phyloP scores from a whole-genome alignment of 2,329 filamentous ascomycete species.

The Escovopsis sp. region DNA sequence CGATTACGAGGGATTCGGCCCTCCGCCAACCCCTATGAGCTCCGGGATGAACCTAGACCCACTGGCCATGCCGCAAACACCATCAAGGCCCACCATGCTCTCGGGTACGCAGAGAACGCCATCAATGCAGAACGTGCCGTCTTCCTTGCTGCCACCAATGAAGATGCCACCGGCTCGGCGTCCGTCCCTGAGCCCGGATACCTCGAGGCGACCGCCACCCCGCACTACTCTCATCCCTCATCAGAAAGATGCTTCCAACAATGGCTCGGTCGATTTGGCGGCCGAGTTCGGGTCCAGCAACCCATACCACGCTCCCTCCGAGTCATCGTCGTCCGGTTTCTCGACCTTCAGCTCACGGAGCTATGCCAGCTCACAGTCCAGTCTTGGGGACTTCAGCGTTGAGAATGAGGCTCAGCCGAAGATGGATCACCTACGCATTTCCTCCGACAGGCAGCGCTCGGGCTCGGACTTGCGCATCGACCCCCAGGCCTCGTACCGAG shows the following conservation, averaged over 20 bases:
- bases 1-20: conserved; percentile 43
- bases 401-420: conserved; percentile 32
- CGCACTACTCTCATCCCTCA: conserved; percentile 31
- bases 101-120: conserved; percentile 26
- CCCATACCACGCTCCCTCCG: conserved; percentile 47
- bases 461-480: conserved; percentile 18
- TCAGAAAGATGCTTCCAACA: conserved; percentile 20
- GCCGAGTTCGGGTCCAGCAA: conserved; percentile 46
- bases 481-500: conserved; percentile 13
- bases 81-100: conserved; percentile 26
- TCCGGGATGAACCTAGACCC: conserved; percentile 23
- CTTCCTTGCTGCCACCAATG: conserved; percentile 16
- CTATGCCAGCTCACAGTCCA: conserved; percentile 45
- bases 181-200: conserved; percentile 31
- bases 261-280: conserved; percentile 37
- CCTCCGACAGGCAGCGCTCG: conserved; percentile 23
- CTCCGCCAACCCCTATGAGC: conserved; percentile 24
- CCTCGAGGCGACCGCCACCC: conserved; percentile 36
- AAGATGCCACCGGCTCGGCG: conserved; percentile 11
- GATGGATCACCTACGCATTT: conserved; percentile 40
- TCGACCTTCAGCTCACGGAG: conserved; percentile 44
- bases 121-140: conserved; percentile 30
- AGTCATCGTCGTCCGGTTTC: conserved; percentile 49
- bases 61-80: conserved; percentile 35
- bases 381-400: conserved; percentile 17